phyloP scores from a whole-genome alignment of 2,329 filamentous ascomycete genomes.

The Scedosporium aurantiacum region DNA sequence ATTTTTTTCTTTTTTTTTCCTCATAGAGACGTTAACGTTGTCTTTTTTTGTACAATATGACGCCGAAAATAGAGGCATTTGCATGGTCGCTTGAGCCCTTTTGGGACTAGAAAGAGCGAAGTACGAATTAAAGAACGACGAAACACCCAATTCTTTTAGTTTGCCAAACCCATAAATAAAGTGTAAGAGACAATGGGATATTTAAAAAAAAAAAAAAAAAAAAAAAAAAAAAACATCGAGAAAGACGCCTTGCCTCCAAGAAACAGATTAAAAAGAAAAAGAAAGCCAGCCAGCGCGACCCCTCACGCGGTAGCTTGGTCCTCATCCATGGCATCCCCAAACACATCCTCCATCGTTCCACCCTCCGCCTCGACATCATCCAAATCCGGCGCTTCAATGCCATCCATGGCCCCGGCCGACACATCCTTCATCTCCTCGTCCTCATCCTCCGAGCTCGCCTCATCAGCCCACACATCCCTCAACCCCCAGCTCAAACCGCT shows the following conservation, averaged over 20 bases:
- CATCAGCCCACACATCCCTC: constrained; percentile 45
- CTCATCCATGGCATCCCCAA: constrained; percentile 42
- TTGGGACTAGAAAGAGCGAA: background rate
- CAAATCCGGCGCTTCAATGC: constrained; percentile 27
- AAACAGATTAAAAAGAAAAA: background rate
- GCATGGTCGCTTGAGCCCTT: background rate
- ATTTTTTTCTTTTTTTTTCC: background rate
- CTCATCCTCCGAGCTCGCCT: constrained; percentile 31
- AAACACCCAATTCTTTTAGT: too few relatives aligned
- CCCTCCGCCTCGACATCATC: constrained; percentile 34
- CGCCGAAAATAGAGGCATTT: too few relatives aligned
- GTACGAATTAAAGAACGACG: too few relatives aligned
- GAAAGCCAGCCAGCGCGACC: background rate
- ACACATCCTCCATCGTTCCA: constrained; percentile 43
- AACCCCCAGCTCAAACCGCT: constrained; percentile 56
- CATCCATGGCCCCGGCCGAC: constrained; percentile 35
- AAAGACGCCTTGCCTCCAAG: background rate
- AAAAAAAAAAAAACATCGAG: background rate
- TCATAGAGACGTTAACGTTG: background rate
- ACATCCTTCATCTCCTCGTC: constrained; percentile 25
- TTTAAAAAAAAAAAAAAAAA: background rate
- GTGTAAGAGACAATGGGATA: background rate
- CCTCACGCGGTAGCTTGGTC: constrained; percentile 20
- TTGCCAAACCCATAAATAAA: too few relatives aligned
- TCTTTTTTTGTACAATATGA: background rate